Evolutionary conservation across 129 eudicot genomes (phyloP), one percentile per base, ranked within the genome.

Genomic region (Saussurea involucrata): DNA sequence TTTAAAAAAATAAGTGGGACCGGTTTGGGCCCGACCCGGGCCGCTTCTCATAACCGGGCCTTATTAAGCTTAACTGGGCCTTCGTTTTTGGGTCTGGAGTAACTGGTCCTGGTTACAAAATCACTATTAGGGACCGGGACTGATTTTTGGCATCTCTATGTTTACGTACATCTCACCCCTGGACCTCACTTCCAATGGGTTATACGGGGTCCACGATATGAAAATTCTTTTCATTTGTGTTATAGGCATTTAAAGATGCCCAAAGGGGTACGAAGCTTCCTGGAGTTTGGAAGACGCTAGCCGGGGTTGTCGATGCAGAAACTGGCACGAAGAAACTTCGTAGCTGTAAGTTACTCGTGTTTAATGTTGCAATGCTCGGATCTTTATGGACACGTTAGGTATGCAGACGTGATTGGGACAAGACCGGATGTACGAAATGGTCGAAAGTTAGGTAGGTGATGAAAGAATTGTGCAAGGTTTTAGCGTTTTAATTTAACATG

Each of bases 221-320:
- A 37, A 42, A 10, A 22, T 22, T 2, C 5, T 37, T 24, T 61
- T 10, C 12, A 0, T 40, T 21, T 72, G 27, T 46, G 15, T 11
- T 31, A 33, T 58, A 93, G 97, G 98, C 98, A 55, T 93, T 87
- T 80, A 89, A 87, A 80, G 92, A 83, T 40, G 71, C 76, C 15
- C 85, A 82, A 71, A 74, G 61, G 66, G 90, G 87, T 63, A 83
- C 68, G n/a, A 90, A 81, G 72, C 95, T 90, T 78, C 91, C 97
- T 1, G 98, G 98, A 82, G 87, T 90, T 4, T 82, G 83, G 91
- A 93, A 82, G 81, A 90, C 98, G 31, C 75, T 90, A 71, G 61
- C 68, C 33, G 95, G 84, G 73, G 90, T 84, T 18, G 68, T 87
- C 20, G 64, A 90, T 25, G 78, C 89, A 37, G 84, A 84, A 79